These are phyloP conservation scores for Ramularia collo-cygni DNA, from an alignment of 2,329 filamentous ascomycete species.

Conservation along the genomic window DNA sequence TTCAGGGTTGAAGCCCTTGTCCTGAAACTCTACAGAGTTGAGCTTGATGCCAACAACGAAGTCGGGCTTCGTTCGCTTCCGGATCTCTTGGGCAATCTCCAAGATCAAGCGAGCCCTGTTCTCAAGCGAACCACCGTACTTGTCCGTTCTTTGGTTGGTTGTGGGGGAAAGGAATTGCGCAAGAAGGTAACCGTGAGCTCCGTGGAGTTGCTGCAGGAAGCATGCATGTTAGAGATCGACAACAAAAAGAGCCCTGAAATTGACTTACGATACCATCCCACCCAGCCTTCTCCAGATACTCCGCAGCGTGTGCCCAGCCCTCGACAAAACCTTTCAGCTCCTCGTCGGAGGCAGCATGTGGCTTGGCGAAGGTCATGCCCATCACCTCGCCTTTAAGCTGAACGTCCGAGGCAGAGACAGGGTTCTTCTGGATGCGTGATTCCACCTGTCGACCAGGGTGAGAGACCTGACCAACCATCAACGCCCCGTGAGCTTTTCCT, in stretches of 20 bases:
- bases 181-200: conserved; percentile 40
- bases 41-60: conserved; percentile 53
- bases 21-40: conserved; percentile 51
- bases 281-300: conserved; percentile 56
- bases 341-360: conserved; percentile 45
- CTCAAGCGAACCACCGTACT: conserved; percentile 38
- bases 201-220: conserved; percentile 33
- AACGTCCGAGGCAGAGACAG: conserved; percentile 47
- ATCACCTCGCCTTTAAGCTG: conserved; percentile 38
- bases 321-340: conserved; percentile 55
- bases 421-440: conserved; percentile 41
- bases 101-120: conserved; percentile 38
- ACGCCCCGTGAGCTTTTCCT: conserved; percentile 50
- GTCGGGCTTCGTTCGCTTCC: conserved; percentile 30
- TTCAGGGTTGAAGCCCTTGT: conserved; percentile 45
- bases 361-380: conserved; percentile 48
- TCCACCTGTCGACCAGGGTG: conserved; percentile 56
- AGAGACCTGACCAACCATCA: conserved; percentile 55
- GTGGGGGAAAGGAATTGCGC: conserved; percentile 39
- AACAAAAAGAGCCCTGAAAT: too few species aligned
- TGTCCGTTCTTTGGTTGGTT: conserved; percentile 39
- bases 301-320: conserved; percentile 55
- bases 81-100: conserved; percentile 36
- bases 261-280: conserved; percentile 41
- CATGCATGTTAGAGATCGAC: too few species aligned